These are phyloP conservation scores for Aeschynomene evenia DNA, from an alignment of 306 rosid species.

Conservation along the genomic window DNA sequence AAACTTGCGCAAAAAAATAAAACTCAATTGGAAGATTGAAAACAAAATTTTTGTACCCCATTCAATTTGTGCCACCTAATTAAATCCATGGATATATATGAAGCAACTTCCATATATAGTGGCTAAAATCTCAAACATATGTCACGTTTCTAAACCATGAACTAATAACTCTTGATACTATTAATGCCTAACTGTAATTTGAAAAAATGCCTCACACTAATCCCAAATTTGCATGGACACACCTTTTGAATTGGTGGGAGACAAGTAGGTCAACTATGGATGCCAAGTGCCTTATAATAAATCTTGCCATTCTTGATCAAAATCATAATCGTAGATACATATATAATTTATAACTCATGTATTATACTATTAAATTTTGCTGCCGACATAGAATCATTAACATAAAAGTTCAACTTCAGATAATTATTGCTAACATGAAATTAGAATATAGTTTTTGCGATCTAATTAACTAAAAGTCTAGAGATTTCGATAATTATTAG, in stretches of 20 bases:
- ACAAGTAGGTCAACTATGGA: neutral
- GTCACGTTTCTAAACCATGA: neutral
- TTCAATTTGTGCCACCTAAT: neutral
- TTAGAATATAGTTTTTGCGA: too few relatives aligned
- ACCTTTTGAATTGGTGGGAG: neutral
- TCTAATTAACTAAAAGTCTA: too few relatives aligned
- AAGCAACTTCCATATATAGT: constrained; percentile 1
- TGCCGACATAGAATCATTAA: too few relatives aligned
- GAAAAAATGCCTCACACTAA: neutral
- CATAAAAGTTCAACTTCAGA: too few relatives aligned
- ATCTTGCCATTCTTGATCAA: neutral
- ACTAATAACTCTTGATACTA: neutral
- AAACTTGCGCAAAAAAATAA: constrained; percentile 35
- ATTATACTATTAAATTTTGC: neutral
- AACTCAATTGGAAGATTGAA: constrained; percentile 28
- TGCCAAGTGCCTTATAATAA: neutral
- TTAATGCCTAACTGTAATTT: neutral
- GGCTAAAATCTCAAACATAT: neutral
- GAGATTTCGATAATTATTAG: too few relatives aligned
- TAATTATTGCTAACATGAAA: too few relatives aligned
- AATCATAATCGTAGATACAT: neutral
- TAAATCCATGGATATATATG: neutral
- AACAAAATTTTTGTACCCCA: neutral
- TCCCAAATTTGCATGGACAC: constrained; percentile 16
- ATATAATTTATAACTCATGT: neutral